A percentile compares a stretch with the other conserved stretches of the same genome.
These are phyloP conservation scores for Pichia deserticola DNA, from an alignment of 805 yeast species.

Conservation along the genomic window DNA sequence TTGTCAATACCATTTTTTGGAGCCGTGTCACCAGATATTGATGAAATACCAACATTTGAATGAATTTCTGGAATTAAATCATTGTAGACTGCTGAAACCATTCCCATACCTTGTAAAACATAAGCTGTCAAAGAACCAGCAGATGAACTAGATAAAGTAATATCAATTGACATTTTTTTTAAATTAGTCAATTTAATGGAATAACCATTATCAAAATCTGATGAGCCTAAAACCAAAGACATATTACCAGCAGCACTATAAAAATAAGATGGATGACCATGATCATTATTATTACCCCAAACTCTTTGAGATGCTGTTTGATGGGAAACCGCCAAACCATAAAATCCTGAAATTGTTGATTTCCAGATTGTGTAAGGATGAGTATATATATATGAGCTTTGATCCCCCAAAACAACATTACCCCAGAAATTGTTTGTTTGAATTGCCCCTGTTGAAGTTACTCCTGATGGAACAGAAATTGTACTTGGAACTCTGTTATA, in stretches of 20 bases:
- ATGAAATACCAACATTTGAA: slow-evolving; percentile 38
- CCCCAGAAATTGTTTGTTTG: slow-evolving; percentile 75
- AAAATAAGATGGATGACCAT: slow-evolving; percentile 45
- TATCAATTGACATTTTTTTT: slow-evolving; percentile 45
- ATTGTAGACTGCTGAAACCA: slow-evolving; percentile 43
- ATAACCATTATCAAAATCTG: slow-evolving; percentile 37
- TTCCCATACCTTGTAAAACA: slow-evolving; percentile 56
- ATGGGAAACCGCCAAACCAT: slow-evolving; percentile 60
- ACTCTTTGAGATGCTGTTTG: slow-evolving; percentile 37
- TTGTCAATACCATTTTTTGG: slow-evolving; percentile 27
- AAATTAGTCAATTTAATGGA: slow-evolving; percentile 38
- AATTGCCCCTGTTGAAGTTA: slow-evolving; percentile 38
- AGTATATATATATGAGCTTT: slow-evolving; percentile 48
- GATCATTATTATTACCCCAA: slow-evolving; percentile 41
- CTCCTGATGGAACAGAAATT: slow-evolving; percentile 40
- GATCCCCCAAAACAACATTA: slow-evolving; percentile 52
- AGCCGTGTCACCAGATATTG: slow-evolving; percentile 31
- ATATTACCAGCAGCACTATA: slow-evolving; percentile 49
- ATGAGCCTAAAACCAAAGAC: slow-evolving; percentile 48
- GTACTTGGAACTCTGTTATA: slow-evolving; percentile 37
- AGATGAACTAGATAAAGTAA: slow-evolving; percentile 31
- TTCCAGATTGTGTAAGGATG: slow-evolving; percentile 62
- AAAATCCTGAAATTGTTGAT: slow-evolving; percentile 32
- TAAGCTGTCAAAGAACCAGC: slow-evolving; percentile 37
- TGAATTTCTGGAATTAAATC: slow-evolving; percentile 37